Conservation (phyloP, 208 protist species). For the Angomonas deanei region DNA sequence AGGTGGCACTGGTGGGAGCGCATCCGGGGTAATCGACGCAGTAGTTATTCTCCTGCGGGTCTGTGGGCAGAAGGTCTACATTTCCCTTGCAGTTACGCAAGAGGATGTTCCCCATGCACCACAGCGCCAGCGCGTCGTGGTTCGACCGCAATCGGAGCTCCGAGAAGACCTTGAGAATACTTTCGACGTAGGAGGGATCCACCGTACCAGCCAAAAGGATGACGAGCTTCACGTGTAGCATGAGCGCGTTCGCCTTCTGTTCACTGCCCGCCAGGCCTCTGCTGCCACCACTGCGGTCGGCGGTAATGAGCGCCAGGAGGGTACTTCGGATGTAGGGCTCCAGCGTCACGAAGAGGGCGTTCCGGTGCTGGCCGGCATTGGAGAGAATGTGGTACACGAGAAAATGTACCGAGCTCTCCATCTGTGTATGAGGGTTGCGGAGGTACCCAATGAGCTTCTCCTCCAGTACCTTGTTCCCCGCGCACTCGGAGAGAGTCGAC, state of each 20-base stretch:
- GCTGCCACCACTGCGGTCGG: conserved; percentile 36
- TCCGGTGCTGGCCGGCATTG: conserved; percentile 83
- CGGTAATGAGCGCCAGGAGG: conserved; percentile 62
- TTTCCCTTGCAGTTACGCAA: conserved; percentile 74
- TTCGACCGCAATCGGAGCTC: conserved; percentile 76
- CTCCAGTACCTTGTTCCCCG: conserved; percentile 61
- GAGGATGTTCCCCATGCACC: conserved; percentile 85
- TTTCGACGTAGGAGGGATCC: conserved; percentile 81
- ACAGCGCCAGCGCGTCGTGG: conserved; percentile 84
- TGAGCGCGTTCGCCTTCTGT: conserved; percentile 81
- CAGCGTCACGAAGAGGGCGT: conserved; percentile 66
- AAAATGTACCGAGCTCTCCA: conserved; percentile 78
- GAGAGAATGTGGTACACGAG: conserved; percentile 79
- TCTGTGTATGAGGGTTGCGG: conserved; percentile 67
- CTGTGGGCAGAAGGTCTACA: conserved; percentile 80
- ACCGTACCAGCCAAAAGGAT: conserved; percentile 66
- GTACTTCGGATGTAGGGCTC: conserved; percentile 89
- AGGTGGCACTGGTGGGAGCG: conserved; percentile 59
- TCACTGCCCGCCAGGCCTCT: conserved; percentile 60
- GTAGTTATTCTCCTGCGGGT: conserved; percentile 84
- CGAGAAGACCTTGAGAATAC: conserved; percentile 72
- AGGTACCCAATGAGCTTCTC: conserved; percentile 66
- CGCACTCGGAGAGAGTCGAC: conserved; percentile 79
- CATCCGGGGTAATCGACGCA: conserved; percentile 74
- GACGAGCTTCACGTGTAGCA: conserved; percentile 85